Base-by-base conservation (phyloP, 2,329 filamentous ascomycete genomes). In the Claviceps quebecensis region DNA sequence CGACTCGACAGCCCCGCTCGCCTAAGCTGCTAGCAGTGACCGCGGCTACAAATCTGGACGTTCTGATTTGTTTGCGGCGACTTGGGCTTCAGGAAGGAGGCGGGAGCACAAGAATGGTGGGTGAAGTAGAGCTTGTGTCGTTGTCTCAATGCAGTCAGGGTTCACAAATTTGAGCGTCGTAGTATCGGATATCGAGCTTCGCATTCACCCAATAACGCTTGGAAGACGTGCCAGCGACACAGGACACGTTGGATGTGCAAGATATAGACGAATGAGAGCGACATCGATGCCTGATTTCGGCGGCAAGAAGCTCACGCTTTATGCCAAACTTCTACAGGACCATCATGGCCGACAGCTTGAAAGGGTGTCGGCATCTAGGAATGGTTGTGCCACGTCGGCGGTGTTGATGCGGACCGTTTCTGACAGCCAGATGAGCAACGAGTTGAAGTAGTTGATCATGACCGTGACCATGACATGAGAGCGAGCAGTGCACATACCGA, bases 331-430 rank as follows among this genome's bases (percentile, higher is more conserved):
- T 36, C 17, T 22, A 23, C 29, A 29, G 29, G 29, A 29, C 29
- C 13, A 38, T 49, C 29, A 49, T 26, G 40, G 16, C 13, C 54
- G 51, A 56, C 56, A 57, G 17, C 55, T 50, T 13, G 58, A 53
- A n/a, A 63, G 39, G 4, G 55, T 55, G 19, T 57, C 55, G 9
- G 63, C 64, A 40, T 69, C 61, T 7, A 69, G 56, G 43, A 69
- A 68, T 4, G 67, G 67, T 51, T 69, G 66, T 8, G 63, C 53
- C 17, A 61, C 57, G 9, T 58, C 56, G 6, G 56, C 51, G 16
- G 59, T 62, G 48, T 64, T 60, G 53, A 68, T 59, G 26, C 52
- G 58, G 5, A 61, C 34, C 39, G 55, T 51, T 19, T 61, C 64
- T 67, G 44, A 7, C 1, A 23, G 14, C 26, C 13, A 43, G 3